Base-by-base conservation (phyloP, 2,329 filamentous ascomycete species). In the Epichloe amarillans region DNA sequence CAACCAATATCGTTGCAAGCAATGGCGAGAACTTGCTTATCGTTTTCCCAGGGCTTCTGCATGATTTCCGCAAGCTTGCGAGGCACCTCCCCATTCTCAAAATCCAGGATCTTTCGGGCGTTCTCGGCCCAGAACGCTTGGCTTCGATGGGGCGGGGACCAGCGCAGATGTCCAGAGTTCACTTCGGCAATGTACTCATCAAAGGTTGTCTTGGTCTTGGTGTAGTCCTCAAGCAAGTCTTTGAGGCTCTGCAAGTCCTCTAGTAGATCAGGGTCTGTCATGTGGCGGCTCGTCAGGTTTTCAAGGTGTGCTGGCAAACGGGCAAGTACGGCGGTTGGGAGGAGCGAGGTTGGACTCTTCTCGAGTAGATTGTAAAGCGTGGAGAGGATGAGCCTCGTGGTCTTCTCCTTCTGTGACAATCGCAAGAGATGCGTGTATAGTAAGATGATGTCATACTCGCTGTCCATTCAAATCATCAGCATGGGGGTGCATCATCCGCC, bases 351-450 rank as follows among this genome's bases (percentile, higher is more conserved):
- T 70, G 79, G 67, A 74, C 88, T 83, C 54, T 74, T 72, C 43
- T 72, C 72, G 38, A 96, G 80, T 43, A 98, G 82, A 69, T 95
- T 97, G 65, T 85, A 79, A 40, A 98, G 78, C 7, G 91, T 96
- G 10, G 89, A 89, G 43, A 97, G 77, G 44, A 96, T 80, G 50
- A 98, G 77, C 33, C 93, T 83, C 0, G 91, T 97, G 1, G 91
- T 97, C 75, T 98, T 98, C 66, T 97, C 93, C 68, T 98, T 98
- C 43, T 91, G 90, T 2, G 93, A 97, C 41, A 95, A 75, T 50
- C 89, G 85, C 50, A 98, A 76, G 38, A 98, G 82, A 57, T 94
- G 86, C n/a, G 87, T 89, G 67, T 95, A 96, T 43, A 97, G 79
- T 45, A 89, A 77, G 55, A 97, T 78, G 58, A 97, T 84, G 62